phyloP scores from a whole-genome alignment of 2,329 filamentous ascomycete species.

The Trichoderma citrinoviride region DNA sequence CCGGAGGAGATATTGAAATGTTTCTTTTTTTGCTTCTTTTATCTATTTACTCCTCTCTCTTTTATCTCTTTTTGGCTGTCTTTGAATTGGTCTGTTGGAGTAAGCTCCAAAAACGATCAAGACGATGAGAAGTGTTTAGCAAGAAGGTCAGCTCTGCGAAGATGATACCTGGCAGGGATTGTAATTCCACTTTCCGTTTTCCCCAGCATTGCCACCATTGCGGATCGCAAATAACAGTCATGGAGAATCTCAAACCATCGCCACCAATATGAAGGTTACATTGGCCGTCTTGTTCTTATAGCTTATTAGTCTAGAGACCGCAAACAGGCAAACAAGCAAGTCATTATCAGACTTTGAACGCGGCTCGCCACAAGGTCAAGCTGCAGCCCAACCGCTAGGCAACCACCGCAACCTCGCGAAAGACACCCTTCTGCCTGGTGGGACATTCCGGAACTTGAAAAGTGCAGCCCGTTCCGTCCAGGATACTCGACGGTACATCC shows the following conservation, averaged over 20 bases:
- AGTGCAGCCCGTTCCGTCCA: neutral
- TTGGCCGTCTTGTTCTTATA: too few relatives aligned
- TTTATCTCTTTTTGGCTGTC: neutral
- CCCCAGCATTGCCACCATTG: too few relatives aligned
- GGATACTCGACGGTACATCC: neutral
- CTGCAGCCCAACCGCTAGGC: neutral
- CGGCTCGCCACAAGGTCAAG: neutral
- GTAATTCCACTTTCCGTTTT: too few relatives aligned
- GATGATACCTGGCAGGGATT: too few relatives aligned
- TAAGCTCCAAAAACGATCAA: neutral
- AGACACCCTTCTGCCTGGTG: neutral
- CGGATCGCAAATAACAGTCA: too few relatives aligned
- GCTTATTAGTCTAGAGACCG: neutral
- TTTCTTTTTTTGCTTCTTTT: too few relatives aligned
- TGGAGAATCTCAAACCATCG: too few relatives aligned
- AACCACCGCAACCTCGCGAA: neutral
- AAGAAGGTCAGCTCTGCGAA: too few relatives aligned
- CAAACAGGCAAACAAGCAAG: neutral
- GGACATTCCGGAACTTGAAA: neutral
- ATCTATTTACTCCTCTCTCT: neutral
- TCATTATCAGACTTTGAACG: neutral
- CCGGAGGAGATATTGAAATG: slow-evolving; percentile 14
- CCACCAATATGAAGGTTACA: too few relatives aligned
- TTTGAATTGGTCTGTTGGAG: too few relatives aligned
- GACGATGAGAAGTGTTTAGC: too few relatives aligned